Evolutionary conservation across 1,284 basidiomycete species (phyloP).

Genomic region (Fomitopsis schrenkii): DNA sequence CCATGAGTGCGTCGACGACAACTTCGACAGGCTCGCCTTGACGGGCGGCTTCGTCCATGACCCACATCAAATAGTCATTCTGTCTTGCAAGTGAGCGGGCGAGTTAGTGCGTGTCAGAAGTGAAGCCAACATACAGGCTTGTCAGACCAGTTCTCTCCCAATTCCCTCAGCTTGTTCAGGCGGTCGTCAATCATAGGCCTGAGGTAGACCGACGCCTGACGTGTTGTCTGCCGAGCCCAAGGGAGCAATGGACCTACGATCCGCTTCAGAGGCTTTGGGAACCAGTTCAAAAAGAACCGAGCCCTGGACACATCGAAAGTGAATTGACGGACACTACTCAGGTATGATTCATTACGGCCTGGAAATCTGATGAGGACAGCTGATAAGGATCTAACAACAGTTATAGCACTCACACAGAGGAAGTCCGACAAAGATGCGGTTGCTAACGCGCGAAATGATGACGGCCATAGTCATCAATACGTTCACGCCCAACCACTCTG

Average conservation of each 20-base stretch:
- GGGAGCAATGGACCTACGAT: conserved; percentile 16
- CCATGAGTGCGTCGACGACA: conserved; percentile 20
- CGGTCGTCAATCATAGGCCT: conserved; percentile 18
- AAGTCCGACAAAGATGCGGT: conserved; percentile 24
- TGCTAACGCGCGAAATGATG: conserved; percentile 22
- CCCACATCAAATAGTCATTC: conserved; percentile 25
- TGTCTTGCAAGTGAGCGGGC: conserved; percentile 1
- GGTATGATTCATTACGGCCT: conserved; percentile 35
- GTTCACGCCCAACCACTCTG: conserved; percentile 19
- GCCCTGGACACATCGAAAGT: conserved; percentile 32
- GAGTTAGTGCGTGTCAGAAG: not conserved
- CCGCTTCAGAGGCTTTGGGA: conserved; percentile 37
- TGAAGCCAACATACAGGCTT: conserved; percentile 15
- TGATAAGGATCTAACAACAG: too few species aligned
- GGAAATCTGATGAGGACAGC: too few species aligned
- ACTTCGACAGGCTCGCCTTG: conserved; percentile 7
- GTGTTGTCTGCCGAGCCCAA: conserved; percentile 2
- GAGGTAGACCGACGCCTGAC: conserved; percentile 5
- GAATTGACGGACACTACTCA: conserved; percentile 33
- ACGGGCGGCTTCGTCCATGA: conserved; percentile 21
- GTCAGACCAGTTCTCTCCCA: conserved; percentile 18
- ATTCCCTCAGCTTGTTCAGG: conserved; percentile 4
- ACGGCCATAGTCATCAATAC: conserved; percentile 13
- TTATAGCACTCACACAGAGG: conserved; percentile 20
- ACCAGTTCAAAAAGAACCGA: conserved; percentile 28